phyloP scores from a whole-genome alignment of 2,329 filamentous ascomycete species.

The Pezicula rhizophila region DNA sequence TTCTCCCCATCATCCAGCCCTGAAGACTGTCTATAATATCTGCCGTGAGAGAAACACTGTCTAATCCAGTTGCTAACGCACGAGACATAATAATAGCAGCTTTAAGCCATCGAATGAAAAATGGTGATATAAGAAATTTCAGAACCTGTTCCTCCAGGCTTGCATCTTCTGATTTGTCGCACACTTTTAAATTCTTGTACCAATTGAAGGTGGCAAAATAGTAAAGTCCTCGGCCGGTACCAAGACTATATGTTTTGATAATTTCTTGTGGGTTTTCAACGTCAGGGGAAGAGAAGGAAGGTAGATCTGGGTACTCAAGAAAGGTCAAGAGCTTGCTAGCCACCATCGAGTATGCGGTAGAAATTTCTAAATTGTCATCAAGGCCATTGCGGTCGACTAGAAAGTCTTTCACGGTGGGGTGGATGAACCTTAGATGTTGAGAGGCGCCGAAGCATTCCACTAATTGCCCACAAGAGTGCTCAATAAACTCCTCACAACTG shows the following conservation, averaged over 20 bases:
- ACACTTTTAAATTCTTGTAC: conserved; percentile 4
- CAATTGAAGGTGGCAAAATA: conserved; percentile 3
- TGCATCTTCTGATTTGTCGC: not conserved
- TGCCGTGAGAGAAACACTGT: not conserved
- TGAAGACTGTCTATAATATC: conserved; percentile 3
- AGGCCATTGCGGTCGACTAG: not conserved
- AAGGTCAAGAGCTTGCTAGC: conserved; percentile 2
- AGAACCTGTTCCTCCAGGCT: not conserved
- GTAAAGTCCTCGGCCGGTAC: conserved; percentile 1
- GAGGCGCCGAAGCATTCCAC: not conserved
- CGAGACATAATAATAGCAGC: not conserved
- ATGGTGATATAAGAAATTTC: not conserved
- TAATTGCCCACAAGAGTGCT: conserved; percentile 1
- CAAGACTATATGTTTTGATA: not conserved
- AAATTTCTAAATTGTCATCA: not conserved
- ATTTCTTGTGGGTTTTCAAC: not conserved
- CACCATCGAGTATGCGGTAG: not conserved
- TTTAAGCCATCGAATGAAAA: conserved; percentile 1
- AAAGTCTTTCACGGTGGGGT: conserved; percentile 3
- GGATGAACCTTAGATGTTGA: not conserved
- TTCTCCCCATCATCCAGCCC: not conserved
- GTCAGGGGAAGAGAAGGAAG: not conserved
- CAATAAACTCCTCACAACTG: conserved; percentile 1
- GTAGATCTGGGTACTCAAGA: conserved; percentile 1
- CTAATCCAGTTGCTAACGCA: not conserved